Evolutionary conservation across 768 basidiomycete genomes (phyloP).

Genomic region (Mycena galericulata): DNA sequence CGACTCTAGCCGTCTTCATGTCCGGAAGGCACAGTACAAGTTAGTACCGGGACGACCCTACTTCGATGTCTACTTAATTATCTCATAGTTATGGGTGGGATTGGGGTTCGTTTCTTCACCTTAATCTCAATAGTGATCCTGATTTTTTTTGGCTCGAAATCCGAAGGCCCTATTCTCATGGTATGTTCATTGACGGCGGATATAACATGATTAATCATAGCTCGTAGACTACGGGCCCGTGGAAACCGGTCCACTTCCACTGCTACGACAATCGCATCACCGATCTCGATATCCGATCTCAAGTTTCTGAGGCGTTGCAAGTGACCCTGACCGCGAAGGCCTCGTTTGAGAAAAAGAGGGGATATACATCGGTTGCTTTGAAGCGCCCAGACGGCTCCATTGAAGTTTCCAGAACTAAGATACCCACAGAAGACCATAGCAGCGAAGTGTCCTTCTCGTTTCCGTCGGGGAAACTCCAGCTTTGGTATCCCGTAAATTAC

Average conservation of each 20-base stretch:
- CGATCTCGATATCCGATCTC: slow-evolving; percentile 72
- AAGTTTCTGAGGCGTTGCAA: slow-evolving; percentile 66
- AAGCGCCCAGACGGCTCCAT: slow-evolving; percentile 62
- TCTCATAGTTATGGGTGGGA: slow-evolving; percentile 87
- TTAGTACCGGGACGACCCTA: slow-evolving; percentile 48
- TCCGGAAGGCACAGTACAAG: slow-evolving; percentile 95
- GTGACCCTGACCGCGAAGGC: slow-evolving; percentile 64
- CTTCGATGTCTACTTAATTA: background rate
- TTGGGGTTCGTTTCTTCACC: slow-evolving; percentile 66
- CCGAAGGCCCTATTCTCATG: slow-evolving; percentile 83
- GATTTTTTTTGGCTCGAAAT: background rate
- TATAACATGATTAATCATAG: background rate
- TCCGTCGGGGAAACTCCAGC: slow-evolving; percentile 65
- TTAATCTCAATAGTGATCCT: background rate
- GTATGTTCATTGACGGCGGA: background rate
- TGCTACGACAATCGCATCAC: slow-evolving; percentile 72
- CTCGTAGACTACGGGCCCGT: slow-evolving; percentile 77
- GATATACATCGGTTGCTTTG: slow-evolving; percentile 61
- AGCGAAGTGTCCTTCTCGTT: slow-evolving; percentile 62
- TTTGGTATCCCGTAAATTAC: slow-evolving; percentile 91
- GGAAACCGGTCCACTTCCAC: slow-evolving; percentile 83
- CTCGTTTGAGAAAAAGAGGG: slow-evolving; percentile 51
- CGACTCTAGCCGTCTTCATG: slow-evolving; percentile 89
- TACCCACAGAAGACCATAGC: slow-evolving; percentile 50
- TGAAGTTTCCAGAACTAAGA: slow-evolving; percentile 51